These are phyloP conservation scores for Xylaria castorea DNA, from an alignment of 495 filamentous ascomycete genomes.

Conservation along the genomic window DNA sequence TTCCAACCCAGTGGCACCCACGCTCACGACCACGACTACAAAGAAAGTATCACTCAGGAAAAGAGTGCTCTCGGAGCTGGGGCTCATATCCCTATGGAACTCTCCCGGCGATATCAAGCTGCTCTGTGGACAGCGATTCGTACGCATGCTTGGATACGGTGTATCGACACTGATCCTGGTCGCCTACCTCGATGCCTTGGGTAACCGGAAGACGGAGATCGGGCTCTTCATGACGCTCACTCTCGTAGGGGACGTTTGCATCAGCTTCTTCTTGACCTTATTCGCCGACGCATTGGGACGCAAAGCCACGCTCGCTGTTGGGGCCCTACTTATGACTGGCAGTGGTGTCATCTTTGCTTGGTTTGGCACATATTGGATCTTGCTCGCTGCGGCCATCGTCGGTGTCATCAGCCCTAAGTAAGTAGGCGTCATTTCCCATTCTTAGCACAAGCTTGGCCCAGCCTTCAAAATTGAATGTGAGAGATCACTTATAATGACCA, in stretches of 20 bases:
- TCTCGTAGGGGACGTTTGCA: slow-evolving; percentile 76
- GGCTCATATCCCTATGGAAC: slow-evolving; percentile 55
- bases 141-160: slow-evolving; percentile 59
- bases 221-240: slow-evolving; percentile 92
- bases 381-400: slow-evolving; percentile 76
- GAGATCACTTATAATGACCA: not conserved
- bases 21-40: not conserved
- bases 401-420: slow-evolving; percentile 79
- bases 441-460: not conserved
- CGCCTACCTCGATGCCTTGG: slow-evolving; percentile 63
- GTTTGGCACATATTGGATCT: slow-evolving; percentile 73
- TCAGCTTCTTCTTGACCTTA: slow-evolving; percentile 77
- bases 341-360: slow-evolving; percentile 73
- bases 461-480: not conserved
- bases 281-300: slow-evolving; percentile 79
- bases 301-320: slow-evolving; percentile 67
- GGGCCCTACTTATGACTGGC: slow-evolving; percentile 70
- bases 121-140: slow-evolving; percentile 73
- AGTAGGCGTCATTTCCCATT: not conserved
- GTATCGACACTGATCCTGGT: slow-evolving; percentile 49
- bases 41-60: not conserved
- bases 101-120: slow-evolving; percentile 71
- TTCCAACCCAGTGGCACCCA: not conserved
- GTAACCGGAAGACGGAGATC: slow-evolving; percentile 69
- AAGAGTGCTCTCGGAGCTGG: slow-evolving; percentile 29